These are phyloP conservation scores for Chalara sp. DNA, from an alignment of 2,329 filamentous ascomycete species.

Conservation along the genomic window DNA sequence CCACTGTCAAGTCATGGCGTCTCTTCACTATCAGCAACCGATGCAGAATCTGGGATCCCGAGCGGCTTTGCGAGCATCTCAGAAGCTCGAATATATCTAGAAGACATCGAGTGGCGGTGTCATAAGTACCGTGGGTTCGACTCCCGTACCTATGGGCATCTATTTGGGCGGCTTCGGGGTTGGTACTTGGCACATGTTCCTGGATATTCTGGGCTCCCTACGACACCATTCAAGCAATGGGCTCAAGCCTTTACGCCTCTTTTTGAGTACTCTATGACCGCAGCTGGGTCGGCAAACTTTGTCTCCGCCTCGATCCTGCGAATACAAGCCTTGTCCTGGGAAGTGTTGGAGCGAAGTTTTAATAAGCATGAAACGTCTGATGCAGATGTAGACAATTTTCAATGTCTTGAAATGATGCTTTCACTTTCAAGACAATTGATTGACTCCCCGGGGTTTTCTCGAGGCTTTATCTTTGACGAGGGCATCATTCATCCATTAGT, in stretches of 20 bases:
- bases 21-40: no score
- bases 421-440: background rate
- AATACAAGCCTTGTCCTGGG: slow-evolving; percentile 12
- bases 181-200: slow-evolving; percentile 2
- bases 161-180: background rate
- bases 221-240: slow-evolving; percentile 13
- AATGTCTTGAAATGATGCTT: background rate
- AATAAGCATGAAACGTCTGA: no score
- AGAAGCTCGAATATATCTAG: slow-evolving; percentile 10
- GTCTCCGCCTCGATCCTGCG: slow-evolving; percentile 13
- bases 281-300: slow-evolving; percentile 11
- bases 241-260: slow-evolving; percentile 17
- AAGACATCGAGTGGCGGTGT: slow-evolving; percentile 9
- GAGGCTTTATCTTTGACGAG: slow-evolving; percentile 1
- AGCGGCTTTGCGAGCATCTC: slow-evolving; percentile 4
- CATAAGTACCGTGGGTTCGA: background rate
- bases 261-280: slow-evolving; percentile 13
- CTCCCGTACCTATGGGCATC: background rate
- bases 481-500: background rate
- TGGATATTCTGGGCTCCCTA: background rate
- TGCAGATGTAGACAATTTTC: background rate
- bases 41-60: background rate
- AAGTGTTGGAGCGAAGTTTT: background rate
- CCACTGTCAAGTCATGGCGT: no score
- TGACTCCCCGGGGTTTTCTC: background rate